These are phyloP conservation scores for Endogone sp. DNA, from an alignment of 192 early-diverging fungal species.

Conservation along the genomic window DNA sequence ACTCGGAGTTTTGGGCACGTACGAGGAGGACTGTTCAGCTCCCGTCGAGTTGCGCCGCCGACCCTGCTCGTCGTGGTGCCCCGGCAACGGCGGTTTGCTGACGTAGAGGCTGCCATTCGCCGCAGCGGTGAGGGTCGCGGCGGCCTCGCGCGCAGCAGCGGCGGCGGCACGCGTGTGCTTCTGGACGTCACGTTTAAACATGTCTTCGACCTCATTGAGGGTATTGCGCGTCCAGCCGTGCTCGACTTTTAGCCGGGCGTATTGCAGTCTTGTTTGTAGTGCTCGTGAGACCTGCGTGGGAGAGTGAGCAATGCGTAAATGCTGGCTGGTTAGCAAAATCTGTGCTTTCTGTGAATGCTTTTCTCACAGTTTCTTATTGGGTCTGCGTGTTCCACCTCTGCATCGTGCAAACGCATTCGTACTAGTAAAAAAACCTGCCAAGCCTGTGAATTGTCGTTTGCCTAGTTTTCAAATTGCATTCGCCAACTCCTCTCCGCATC, in stretches of 20 bases:
- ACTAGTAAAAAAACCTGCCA: too few species aligned
- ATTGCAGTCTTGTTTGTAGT: conserved; percentile 27
- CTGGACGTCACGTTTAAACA: conserved; percentile 17
- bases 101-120: neutral
- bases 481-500: too few species aligned
- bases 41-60: too few species aligned
- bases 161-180: conserved; percentile 13
- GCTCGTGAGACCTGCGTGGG: conserved; percentile 23
- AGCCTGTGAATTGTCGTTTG: too few species aligned
- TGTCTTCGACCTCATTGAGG: conserved; percentile 27
- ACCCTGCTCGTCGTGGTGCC: conserved; percentile 11
- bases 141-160: conserved; percentile 3
- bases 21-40: neutral
- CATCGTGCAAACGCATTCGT: too few species aligned
- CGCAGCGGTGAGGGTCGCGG: too few species aligned
- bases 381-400: too few species aligned
- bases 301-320: too few species aligned
- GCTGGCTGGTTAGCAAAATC: too few species aligned
- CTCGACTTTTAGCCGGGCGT: conserved; percentile 28
- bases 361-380: too few species aligned
- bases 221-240: conserved; percentile 32
- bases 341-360: too few species aligned
- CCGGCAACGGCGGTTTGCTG: conserved; percentile 16
- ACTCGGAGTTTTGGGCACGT: neutral
- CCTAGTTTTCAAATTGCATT: too few species aligned